Conservation (phyloP, 2,329 filamentous ascomycete species). For the Aureobasidium sp. region DNA sequence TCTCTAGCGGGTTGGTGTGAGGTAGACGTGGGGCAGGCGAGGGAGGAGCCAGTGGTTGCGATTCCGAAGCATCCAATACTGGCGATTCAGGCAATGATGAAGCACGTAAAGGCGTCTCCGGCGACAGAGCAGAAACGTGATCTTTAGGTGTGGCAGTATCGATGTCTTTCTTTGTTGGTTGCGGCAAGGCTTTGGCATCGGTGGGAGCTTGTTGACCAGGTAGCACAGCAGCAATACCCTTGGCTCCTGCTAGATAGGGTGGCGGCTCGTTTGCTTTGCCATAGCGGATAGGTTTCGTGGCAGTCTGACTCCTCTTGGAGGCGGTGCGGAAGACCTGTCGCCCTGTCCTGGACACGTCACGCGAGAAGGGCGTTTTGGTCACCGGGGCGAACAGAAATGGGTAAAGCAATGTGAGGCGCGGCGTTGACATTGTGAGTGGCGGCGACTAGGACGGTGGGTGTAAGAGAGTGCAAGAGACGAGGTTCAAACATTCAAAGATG, state of each 20-base stretch:
- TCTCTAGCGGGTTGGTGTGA: slow-evolving; percentile 30
- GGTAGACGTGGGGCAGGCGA: slow-evolving; percentile 7
- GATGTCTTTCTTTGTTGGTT: slow-evolving; percentile 2
- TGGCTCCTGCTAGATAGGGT: slow-evolving; percentile 27
- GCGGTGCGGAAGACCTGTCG: slow-evolving; percentile 26
- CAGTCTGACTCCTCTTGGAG: slow-evolving; percentile 19
- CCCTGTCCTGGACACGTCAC: slow-evolving; percentile 19
- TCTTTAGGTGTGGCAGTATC: background rate
- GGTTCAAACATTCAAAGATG: background rate
- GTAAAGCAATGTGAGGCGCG: slow-evolving; percentile 39
- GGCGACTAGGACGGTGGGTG: background rate
- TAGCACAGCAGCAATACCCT: slow-evolving; percentile 5
- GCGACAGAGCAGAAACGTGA: background rate
- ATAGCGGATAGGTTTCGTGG: slow-evolving; percentile 33
- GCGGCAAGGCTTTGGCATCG: slow-evolving; percentile 14
- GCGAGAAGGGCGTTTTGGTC: slow-evolving; percentile 17
- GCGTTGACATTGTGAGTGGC: slow-evolving; percentile 30
- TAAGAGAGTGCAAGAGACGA: background rate
- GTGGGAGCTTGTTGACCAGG: background rate
- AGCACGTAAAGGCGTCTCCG: background rate
- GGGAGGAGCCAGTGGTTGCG: slow-evolving; percentile 1
- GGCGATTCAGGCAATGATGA: background rate
- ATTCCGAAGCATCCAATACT: slow-evolving; percentile 11
- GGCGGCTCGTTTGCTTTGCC: slow-evolving; percentile 40
- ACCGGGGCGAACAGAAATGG: slow-evolving; percentile 34